Percentiles rank a stretch among this genome's conserved stretches.
Evolutionary conservation across 345 rosid species (phyloP).

Genomic region (Sonneratia alba): DNA sequence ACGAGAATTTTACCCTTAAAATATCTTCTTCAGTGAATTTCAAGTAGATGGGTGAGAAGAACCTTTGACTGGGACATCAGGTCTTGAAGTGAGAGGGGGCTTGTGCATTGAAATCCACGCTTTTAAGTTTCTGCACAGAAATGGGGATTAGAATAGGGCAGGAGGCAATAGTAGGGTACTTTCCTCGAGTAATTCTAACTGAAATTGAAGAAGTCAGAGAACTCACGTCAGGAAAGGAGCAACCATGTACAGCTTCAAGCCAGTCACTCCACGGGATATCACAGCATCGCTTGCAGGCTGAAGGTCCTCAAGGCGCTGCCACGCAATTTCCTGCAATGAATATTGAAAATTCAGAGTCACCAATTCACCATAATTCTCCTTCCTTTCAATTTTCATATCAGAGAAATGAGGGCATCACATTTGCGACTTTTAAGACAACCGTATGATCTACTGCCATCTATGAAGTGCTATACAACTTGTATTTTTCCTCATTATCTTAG

Average conservation of each 20-base stretch:
- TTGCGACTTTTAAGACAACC: background rate
- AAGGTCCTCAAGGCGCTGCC: conserved; percentile 90
- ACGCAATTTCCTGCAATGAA: conserved; percentile 75
- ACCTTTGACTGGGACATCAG: conserved; percentile 65
- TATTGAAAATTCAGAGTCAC: background rate
- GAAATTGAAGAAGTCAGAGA: background rate
- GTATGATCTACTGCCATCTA: background rate
- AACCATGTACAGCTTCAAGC: conserved; percentile 95
- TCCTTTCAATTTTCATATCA: too few relatives aligned
- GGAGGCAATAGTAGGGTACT: background rate
- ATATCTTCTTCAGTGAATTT: too few relatives aligned
- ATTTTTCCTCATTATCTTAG: background rate
- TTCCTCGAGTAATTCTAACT: background rate
- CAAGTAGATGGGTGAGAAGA: conserved; percentile 7
- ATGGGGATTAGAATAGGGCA: background rate
- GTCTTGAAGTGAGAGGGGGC: conserved; percentile 41
- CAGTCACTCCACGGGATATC: conserved; percentile 76
- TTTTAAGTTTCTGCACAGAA: conserved; percentile 51
- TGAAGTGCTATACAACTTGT: background rate
- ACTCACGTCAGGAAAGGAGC: conserved; percentile 87
- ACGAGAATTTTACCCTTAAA: background rate
- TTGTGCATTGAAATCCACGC: conserved; percentile 64
- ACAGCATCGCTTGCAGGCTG: conserved; percentile 64
- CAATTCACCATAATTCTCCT: background rate
- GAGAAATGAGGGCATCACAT: too few relatives aligned